Evolutionary conservation across 495 filamentous ascomycete species (phyloP).

Genomic region (Penicillium antarcticum): DNA sequence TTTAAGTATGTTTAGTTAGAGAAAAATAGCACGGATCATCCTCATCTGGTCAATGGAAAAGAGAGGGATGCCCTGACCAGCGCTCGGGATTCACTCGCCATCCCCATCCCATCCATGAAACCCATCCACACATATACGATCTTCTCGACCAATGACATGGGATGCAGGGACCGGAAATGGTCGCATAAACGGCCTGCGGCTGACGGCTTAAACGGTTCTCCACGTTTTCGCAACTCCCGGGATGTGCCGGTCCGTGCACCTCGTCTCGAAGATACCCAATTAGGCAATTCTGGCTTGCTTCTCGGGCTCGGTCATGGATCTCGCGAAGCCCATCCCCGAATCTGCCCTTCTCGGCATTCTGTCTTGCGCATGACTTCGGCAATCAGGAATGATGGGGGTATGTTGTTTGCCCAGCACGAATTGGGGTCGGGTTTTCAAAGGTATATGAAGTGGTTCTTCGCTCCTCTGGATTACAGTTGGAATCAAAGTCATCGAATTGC

Average conservation of each 20-base stretch:
- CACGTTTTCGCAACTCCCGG: slow-evolving; percentile 2
- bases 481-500: neutral
- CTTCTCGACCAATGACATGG: neutral
- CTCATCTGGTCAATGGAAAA: slow-evolving; percentile 1
- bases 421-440: neutral
- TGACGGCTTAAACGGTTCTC: slow-evolving; percentile 4
- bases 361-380: slow-evolving; percentile 1
- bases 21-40: neutral
- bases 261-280: slow-evolving; percentile 10
- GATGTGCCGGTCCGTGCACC: neutral
- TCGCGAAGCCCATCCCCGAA: neutral
- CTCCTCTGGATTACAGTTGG: slow-evolving; percentile 2
- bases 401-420: neutral
- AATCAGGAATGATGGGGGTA: neutral
- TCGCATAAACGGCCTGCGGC: slow-evolving; percentile 5
- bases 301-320: neutral
- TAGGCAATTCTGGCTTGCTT: slow-evolving; percentile 2
- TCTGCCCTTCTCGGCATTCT: neutral
- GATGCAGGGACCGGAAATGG: neutral
- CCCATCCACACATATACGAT: neutral
- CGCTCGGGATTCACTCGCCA: neutral
- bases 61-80: neutral
- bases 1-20: slow-evolving; percentile 5
- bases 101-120: neutral
- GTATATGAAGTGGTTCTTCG: slow-evolving; percentile 8